Conservation (phyloP, 345 rosid species). For the Citrus cavaleriei region DNA sequence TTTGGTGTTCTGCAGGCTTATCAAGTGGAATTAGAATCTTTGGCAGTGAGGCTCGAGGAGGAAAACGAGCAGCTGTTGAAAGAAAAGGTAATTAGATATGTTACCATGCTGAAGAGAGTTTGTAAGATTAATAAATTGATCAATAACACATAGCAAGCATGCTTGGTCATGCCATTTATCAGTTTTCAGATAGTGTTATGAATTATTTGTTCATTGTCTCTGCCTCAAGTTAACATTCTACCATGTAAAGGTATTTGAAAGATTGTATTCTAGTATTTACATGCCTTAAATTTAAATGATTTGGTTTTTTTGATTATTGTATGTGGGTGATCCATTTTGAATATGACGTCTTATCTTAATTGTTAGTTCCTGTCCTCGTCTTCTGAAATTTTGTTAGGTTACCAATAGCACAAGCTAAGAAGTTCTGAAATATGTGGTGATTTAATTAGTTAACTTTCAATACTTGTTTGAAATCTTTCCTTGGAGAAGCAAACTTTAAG, state of each 20-base stretch:
- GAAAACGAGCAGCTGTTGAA: slow-evolving; percentile 68
- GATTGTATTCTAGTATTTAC: background rate
- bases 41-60: slow-evolving; percentile 70
- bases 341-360: too few relatives aligned
- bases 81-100: slow-evolving; percentile 51
- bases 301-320: background rate
- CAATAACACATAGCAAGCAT: background rate
- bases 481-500: background rate
- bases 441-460: background rate
- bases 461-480: background rate
- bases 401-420: background rate
- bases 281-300: background rate
- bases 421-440: background rate
- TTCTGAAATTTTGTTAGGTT: background rate
- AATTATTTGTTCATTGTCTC: background rate
- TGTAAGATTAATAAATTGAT: background rate
- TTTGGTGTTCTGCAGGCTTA: slow-evolving; percentile 48
- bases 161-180: background rate
- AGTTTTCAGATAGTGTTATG: background rate
- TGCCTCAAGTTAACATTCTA: background rate
- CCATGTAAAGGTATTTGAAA: background rate
- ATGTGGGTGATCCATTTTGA: background rate
- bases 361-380: background rate
- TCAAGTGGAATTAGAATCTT: slow-evolving; percentile 77
- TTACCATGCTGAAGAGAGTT: background rate